phyloP scores from a whole-genome alignment of 2,329 filamentous ascomycete species.

The Conoideocrella luteorostrata region DNA sequence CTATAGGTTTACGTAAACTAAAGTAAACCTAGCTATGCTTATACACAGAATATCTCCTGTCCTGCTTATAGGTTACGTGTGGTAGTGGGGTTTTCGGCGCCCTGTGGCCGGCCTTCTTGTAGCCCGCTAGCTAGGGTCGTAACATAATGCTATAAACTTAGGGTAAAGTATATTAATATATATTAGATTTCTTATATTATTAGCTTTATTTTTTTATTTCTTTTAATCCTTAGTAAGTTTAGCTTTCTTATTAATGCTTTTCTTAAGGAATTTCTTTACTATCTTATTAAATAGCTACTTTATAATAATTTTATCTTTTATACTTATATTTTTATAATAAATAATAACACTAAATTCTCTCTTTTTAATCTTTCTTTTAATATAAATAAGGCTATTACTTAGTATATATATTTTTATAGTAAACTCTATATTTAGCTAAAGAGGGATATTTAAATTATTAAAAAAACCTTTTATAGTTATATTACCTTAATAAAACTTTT shows the following conservation, averaged over 20 bases:
- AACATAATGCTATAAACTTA: neutral
- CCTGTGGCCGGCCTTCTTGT: no score
- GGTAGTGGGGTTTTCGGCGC: no score
- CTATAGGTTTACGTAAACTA: no score
- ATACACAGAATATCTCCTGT: no score
- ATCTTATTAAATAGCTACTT: slow-evolving; percentile 13
- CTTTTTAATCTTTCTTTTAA: slow-evolving; percentile 12
- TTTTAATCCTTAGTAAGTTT: neutral
- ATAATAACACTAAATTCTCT: slow-evolving; percentile 14
- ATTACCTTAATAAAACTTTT: slow-evolving; percentile 13
- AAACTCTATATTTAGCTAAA: slow-evolving; percentile 4
- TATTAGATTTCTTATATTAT: slow-evolving; percentile 14
- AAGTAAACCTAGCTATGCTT: no score
- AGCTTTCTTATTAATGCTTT: neutral
- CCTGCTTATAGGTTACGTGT: no score
- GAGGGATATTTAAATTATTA: slow-evolving; percentile 7
- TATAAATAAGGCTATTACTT: slow-evolving; percentile 8
- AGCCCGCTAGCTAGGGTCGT: no score
- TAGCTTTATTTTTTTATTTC: slow-evolving; percentile 14
- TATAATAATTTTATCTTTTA: slow-evolving; percentile 14
- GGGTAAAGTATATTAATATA: slow-evolving; percentile 14
- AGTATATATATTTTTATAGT: slow-evolving; percentile 10
- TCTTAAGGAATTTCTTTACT: neutral
- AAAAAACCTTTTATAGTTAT: slow-evolving; percentile 11
- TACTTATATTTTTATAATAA: slow-evolving; percentile 18